These are phyloP conservation scores for Caloboletus firmus DNA, from an alignment of 1,284 basidiomycete genomes.

Conservation along the genomic window DNA sequence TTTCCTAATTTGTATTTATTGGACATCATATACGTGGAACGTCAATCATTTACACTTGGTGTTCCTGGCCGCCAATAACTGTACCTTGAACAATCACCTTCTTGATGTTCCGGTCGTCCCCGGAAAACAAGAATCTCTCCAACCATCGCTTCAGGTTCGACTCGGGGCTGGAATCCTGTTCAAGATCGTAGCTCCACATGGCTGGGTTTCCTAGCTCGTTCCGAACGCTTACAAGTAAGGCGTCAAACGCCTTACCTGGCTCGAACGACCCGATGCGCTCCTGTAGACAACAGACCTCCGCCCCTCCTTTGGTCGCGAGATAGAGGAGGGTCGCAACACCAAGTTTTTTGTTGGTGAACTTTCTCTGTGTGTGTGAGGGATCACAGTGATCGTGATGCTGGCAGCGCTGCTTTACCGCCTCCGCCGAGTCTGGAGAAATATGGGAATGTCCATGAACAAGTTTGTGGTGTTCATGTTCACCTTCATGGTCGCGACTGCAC, in stretches of 20 bases:
- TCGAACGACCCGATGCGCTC: slow-evolving; percentile 77
- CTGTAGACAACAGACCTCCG: slow-evolving; percentile 76
- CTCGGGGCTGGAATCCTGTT: slow-evolving; percentile 13
- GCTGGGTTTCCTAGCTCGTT: slow-evolving; percentile 56
- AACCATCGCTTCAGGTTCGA: slow-evolving; percentile 50
- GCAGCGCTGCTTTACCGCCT: slow-evolving; percentile 1
- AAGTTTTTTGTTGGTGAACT: slow-evolving; percentile 66
- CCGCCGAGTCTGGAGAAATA: not conserved
- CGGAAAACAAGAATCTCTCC: slow-evolving; percentile 78
- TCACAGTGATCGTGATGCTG: not conserved
- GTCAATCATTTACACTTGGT: slow-evolving; percentile 11
- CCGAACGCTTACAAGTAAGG: slow-evolving; percentile 64
- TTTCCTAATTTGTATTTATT: slow-evolving; percentile 5
- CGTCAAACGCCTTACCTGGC: slow-evolving; percentile 89
- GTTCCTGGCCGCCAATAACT: slow-evolving; percentile 68
- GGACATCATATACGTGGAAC: not conserved
- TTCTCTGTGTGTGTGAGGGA: slow-evolving; percentile 2
- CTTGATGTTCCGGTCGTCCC: slow-evolving; percentile 86
- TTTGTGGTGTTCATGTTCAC: slow-evolving; percentile 9
- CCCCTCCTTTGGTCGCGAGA: slow-evolving; percentile 92
- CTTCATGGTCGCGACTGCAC: not conserved
- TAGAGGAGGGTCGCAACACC: slow-evolving; percentile 79
- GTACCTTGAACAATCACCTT: slow-evolving; percentile 85
- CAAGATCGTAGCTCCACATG: slow-evolving; percentile 52
- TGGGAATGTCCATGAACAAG: not conserved